Evolutionary conservation across 345 rosid species (phyloP), one percentile per base, ranked within the genome.

Genomic region (Boechera divaricarpa): DNA sequence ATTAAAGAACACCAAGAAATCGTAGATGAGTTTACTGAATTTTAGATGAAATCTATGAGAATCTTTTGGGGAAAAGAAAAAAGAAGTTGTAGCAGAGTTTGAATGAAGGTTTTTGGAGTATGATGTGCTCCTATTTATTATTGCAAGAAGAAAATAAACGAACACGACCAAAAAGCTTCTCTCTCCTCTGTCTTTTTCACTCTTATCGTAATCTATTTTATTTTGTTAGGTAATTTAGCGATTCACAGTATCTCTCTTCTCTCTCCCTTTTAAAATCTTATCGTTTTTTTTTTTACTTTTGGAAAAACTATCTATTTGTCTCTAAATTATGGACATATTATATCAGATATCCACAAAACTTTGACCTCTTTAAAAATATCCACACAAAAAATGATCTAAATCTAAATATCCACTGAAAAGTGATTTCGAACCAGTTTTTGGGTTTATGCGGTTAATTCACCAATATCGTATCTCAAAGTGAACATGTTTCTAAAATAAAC

Each of bases 101-200:
- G 49, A 35, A 48, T 58, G 69, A 67, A 49, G 44, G 11, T 24
- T 41, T 63, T 54, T 38, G 55, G 62, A 75, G 36, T 38, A 67
- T 49, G 29, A 51, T 41, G 32, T 76, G 69, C 36, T 68, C 51
- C 74, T 60, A 68, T 76, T 52, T 52, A 52, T 68, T 76, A 68
- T 49, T 68, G 54, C 53, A 75, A 75, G 2, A 3, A 15, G 9
- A 10, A 10, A 13, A 18, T 11, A 36, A 66, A 36, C 42, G 57
- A 67, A 67, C 62, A 59, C 67, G 55, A 51, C 74, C 69, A 76
- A 67, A 67, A 60, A 69, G 1, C 12, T 48, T 48, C 36, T 41
- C 66, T 74, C 67, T 66, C 77, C 8, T 47, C 0, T 28, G 61
- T 47, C 24, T 10, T 6, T 47, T 0, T 28, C 53, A 36, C 24